Base-by-base conservation (phyloP, 495 filamentous ascomycete genomes). In the Aspergillus hancockii region DNA sequence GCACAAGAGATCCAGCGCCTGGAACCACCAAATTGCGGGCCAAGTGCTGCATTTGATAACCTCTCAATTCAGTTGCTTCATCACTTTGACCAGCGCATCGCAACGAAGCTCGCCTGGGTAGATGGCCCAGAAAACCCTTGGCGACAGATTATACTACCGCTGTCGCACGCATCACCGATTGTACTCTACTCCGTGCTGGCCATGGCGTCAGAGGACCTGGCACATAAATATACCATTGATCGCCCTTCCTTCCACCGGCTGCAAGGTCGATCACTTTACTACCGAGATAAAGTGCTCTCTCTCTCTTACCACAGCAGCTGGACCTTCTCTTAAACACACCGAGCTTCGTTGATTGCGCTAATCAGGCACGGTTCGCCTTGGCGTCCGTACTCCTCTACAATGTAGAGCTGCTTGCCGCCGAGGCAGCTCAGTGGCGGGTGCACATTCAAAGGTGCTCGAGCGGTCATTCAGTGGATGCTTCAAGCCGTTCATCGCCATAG, bases 161-260 rank as follows among this genome's bases (percentile, higher is more conserved):
- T 71, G 52, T 55, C 62, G 6, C 61, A 68, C 49, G 54, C 47
- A 13, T 71, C 68, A 0, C 63, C 61, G 34, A 63, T 62, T 0
- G 68, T 71, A 2, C 55, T 66, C n/a, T 66, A 58, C 28, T 68
- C 68, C 13, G 62, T 71, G n/a, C 61, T 71, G 13, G 68, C 68
- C 10, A 58, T 71, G 19, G 55, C 63, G 2, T 60, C 66, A 12
- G 63, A 68, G 49, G 68, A 71, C 21, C 53, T 68, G 4, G 61
- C 63, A 19, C 58, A 53, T 8, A 57, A 64, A 34, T 71, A 66
- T 12, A 38, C 59, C 14, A 25, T 38, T 0, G 50, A 60, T 16
- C 58, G 62, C 55, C 41, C 49, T 0, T 61, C 46, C 7, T 57
- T 56, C 47, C 54, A 55, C 6, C 47, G 31, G n/a, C 58, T 64